phyloP scores from a whole-genome alignment of 805 yeast genomes.

The Trichomonascus vanleenenianus region DNA sequence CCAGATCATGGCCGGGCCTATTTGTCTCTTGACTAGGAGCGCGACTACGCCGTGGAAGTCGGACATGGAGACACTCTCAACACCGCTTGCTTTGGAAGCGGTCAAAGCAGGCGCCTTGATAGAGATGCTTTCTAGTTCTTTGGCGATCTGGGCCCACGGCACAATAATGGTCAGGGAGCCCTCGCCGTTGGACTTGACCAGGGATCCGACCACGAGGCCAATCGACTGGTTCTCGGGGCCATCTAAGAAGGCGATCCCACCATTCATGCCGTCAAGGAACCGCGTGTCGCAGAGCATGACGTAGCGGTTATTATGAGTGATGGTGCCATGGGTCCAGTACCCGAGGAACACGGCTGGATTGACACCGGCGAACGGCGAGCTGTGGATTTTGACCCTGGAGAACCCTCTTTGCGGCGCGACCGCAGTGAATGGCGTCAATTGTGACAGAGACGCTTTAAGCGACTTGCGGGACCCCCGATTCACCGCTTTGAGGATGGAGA shows the following conservation, averaged over 20 bases:
- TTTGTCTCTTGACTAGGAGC: constrained; percentile 7
- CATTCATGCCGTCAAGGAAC: constrained; percentile 32
- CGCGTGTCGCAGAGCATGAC: constrained; percentile 23
- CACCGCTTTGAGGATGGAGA: not conserved
- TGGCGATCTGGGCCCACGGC: constrained; percentile 24
- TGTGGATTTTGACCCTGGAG: constrained; percentile 11
- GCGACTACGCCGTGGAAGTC: constrained; percentile 11
- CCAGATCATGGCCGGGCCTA: constrained; percentile 25
- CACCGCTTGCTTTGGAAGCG: not conserved
- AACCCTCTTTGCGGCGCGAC: not conserved
- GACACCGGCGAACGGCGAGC: constrained; percentile 29
- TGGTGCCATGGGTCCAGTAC: constrained; percentile 23
- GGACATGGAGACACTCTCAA: not conserved
- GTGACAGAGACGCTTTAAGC: not conserved
- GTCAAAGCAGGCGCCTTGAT: not conserved
- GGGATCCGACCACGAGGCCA: constrained; percentile 26
- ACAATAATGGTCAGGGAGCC: constrained; percentile 25
- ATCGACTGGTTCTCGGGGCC: constrained; percentile 5
- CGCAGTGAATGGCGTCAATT: not conserved
- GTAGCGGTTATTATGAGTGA: constrained; percentile 15
- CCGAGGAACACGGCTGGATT: constrained; percentile 29
- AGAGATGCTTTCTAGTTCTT: not conserved
- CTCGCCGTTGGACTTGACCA: constrained; percentile 24
- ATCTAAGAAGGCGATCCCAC: constrained; percentile 20
- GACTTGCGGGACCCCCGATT: not conserved